Evolutionary conservation across 140 eudicot species (phyloP), one percentile per base, ranked within the genome.

Genomic region (Bidens hawaiensis): DNA sequence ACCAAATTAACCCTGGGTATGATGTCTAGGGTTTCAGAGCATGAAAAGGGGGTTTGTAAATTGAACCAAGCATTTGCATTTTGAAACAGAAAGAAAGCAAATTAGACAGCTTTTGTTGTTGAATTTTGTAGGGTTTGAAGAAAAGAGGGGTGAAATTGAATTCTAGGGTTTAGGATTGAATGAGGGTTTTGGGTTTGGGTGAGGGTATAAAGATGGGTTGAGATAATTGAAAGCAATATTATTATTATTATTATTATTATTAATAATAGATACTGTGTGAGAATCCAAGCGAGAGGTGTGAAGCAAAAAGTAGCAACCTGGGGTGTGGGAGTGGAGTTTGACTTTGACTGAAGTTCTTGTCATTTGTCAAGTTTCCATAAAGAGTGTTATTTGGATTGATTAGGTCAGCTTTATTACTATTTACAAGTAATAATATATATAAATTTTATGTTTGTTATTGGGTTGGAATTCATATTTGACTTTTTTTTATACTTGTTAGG

Each of bases 311-410:
- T 31, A 60, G 62, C 42, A 34, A 60, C 75, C 75, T 60, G 19
- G 57, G 75, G 75, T 70, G 68, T 60, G 54, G 75, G 75, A 70
- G 68, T 70, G 75, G 75, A 68, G 49, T 60, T 60, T 70, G 75
- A 70, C 75, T 60, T 70, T 70, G 75, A 70, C 68, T 16, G 15
- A 1, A 2, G 1, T 49, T 65, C 36, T 51, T 66, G 68, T 59
- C 75, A 21, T 28, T 22, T 58, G n/a, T n/a, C n/a, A n/a, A n/a
- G n/a, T 69, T 38, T 47, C 27, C 66, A 59, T 8, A 28, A 16
- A 6, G 57, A 54, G 45, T 56, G 56, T 45, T 56, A n/a, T 21
- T 43, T 57, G 49, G 66, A 41, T n/a, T n/a, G n/a, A n/a, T 6
- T 26, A 33, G 68, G 75, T 69, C 75, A 69, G 59, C 75, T 59